A percentile compares a stretch with the other conserved stretches of the same genome.
These are phyloP conservation scores for Aspergillus latus DNA, from an alignment of 2,329 filamentous ascomycete species.

Conservation along the genomic window DNA sequence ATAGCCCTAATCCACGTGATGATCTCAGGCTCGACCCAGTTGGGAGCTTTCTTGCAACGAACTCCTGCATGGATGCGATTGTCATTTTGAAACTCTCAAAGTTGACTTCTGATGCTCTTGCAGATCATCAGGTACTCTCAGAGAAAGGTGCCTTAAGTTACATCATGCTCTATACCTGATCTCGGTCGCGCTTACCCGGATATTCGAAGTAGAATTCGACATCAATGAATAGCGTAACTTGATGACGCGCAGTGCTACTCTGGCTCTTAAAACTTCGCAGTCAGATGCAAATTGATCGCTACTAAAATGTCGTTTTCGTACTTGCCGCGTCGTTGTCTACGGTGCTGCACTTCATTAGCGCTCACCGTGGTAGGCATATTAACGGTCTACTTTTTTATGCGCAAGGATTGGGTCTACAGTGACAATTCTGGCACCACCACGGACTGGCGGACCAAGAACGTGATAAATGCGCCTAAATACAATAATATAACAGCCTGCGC, in stretches of 20 bases:
- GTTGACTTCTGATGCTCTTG: no score
- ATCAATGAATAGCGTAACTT: no score
- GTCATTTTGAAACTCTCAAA: no score
- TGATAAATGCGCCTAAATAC: not conserved
- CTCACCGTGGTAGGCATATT: not conserved
- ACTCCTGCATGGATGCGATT: no score
- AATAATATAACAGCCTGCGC: not conserved
- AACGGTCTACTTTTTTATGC: not conserved
- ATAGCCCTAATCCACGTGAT: no score
- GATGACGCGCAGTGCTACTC: no score
- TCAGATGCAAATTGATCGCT: no score
- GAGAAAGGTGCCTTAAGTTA: no score
- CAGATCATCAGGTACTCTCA: no score
- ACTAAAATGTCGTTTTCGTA: not conserved
- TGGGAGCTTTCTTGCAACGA: no score
- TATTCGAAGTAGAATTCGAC: not conserved
- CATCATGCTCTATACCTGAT: not conserved
- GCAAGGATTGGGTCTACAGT: not conserved
- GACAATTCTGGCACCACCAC: not conserved
- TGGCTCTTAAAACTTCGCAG: no score
- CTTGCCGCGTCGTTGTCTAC: constrained; percentile 1
- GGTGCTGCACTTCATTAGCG: not conserved
- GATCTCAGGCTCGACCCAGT: no score
- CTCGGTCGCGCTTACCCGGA: constrained; percentile 5
- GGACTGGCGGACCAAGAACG: not conserved